Conservation (phyloP, 2,329 filamentous ascomycete genomes). For the Xylaria arbuscula region DNA sequence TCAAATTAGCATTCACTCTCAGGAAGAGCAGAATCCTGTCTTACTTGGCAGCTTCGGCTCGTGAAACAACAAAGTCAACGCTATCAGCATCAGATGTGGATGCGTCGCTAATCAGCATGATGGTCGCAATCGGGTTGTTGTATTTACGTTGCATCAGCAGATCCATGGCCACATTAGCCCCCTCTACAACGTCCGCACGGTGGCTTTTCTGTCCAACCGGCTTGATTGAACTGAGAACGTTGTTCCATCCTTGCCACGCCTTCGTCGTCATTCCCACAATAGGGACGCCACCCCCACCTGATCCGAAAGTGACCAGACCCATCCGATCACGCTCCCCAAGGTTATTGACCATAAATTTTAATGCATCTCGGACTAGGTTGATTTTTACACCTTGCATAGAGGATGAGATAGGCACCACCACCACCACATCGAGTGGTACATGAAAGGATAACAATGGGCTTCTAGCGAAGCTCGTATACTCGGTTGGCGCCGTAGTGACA, state of each 20-base stretch:
- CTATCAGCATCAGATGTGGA: constrained; percentile 94
- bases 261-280: constrained; percentile 99
- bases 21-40: constrained; percentile 50
- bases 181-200: constrained; percentile 95
- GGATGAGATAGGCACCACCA: constrained; percentile 95
- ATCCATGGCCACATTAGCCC: constrained; percentile 98
- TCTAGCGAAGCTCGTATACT: constrained; percentile 81
- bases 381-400: constrained; percentile 99
- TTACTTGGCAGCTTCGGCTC: constrained; percentile 95
- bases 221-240: constrained; percentile 85
- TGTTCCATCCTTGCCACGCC: constrained; percentile 90
- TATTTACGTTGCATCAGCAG: constrained; percentile 97
- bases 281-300: constrained; percentile 90
- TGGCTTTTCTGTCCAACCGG: constrained; percentile 97
- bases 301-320: constrained; percentile 97
- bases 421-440: constrained; percentile 93
- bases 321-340: constrained; percentile 94
- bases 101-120: constrained; percentile 96
- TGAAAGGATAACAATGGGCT: constrained; percentile 72
- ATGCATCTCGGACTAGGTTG: constrained; percentile 87
- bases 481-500: constrained; percentile 86
- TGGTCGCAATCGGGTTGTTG: constrained; percentile 93
- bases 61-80: constrained; percentile 96
- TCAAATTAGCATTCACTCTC: constrained; percentile 43
- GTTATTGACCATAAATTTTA: constrained; percentile 90